These are phyloP conservation scores for Tetracladium setigerum DNA, from an alignment of 495 filamentous ascomycete species.

Conservation along the genomic window DNA sequence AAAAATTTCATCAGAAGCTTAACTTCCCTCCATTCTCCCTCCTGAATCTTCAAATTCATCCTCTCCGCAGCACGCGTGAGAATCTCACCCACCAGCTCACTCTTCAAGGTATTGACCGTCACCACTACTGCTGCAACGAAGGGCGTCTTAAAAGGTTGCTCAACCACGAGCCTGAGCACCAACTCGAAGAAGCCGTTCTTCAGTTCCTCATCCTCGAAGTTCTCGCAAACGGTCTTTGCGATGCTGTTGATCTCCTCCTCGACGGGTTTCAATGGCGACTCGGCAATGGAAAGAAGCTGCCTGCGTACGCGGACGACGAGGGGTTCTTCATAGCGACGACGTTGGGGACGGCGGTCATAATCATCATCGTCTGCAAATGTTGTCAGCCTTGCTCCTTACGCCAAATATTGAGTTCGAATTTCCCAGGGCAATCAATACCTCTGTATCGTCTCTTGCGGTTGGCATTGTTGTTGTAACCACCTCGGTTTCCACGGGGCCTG, in stretches of 20 bases:
- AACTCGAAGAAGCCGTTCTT: slow-evolving; percentile 61
- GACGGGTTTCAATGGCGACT: slow-evolving; percentile 71
- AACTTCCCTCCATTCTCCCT: slow-evolving; percentile 79
- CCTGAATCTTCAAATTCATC: slow-evolving; percentile 53
- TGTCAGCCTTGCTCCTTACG: slow-evolving; percentile 14
- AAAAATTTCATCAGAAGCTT: slow-evolving; percentile 87
- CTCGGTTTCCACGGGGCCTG: slow-evolving; percentile 46
- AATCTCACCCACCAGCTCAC: slow-evolving; percentile 59
- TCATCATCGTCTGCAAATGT: slow-evolving; percentile 56
- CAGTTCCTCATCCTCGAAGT: slow-evolving; percentile 74
- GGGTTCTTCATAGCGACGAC: slow-evolving; percentile 75
- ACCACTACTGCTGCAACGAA: slow-evolving; percentile 79
- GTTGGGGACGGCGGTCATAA: slow-evolving; percentile 64
- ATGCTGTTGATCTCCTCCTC: slow-evolving; percentile 75
- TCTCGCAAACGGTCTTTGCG: slow-evolving; percentile 66
- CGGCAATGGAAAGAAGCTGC: slow-evolving; percentile 75
- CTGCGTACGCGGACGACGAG: slow-evolving; percentile 67
- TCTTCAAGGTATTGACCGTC: slow-evolving; percentile 61
- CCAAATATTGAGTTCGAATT: slow-evolving; percentile 6
- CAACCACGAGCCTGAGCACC: slow-evolving; percentile 64
- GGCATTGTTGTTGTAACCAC: slow-evolving; percentile 60
- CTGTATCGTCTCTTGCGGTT: slow-evolving; percentile 58
- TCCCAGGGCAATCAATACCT: slow-evolving; percentile 35
- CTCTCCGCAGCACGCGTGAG: slow-evolving; percentile 49
- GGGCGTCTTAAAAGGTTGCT: slow-evolving; percentile 95